Percentiles rank a stretch among this genome's conserved stretches.
Evolutionary conservation across 2,329 filamentous ascomycete species (phyloP).

Genomic region (Microdochium bolleyi): DNA sequence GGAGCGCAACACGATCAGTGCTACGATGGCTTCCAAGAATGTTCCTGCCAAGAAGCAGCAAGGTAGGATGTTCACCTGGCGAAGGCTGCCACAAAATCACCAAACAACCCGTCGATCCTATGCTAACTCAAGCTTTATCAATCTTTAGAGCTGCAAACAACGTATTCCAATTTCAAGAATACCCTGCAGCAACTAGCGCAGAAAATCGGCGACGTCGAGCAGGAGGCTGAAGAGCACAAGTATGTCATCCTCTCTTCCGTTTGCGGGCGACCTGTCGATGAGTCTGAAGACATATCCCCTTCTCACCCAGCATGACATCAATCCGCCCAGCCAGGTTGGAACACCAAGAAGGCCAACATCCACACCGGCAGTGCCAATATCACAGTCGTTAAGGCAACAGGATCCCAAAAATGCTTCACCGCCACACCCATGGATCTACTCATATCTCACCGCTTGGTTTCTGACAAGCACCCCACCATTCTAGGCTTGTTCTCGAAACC

Average conservation of each 20-base stretch:
- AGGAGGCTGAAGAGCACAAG: conserved; percentile 98
- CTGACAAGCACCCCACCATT: conserved; percentile 10
- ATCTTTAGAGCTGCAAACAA: conserved; percentile 63
- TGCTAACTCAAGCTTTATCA: neutral
- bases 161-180: conserved; percentile 72
- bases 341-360: neutral
- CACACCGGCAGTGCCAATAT: neutral
- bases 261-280: conserved; percentile 1
- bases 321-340: too few relatives aligned
- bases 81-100: conserved; percentile 2
- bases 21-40: neutral
- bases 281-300: too few relatives aligned
- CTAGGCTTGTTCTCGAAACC: conserved; percentile 88
- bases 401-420: neutral
- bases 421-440: neutral
- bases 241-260: conserved; percentile 36
- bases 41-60: too few relatives aligned
- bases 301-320: too few relatives aligned
- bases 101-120: conserved; percentile 1
- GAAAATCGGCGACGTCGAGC: conserved; percentile 96
- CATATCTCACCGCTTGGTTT: conserved; percentile 28
- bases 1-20: neutral
- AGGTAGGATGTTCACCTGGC: too few relatives aligned
- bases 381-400: neutral
- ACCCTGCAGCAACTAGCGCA: conserved; percentile 85